A percentile compares a stretch with the other conserved stretches of the same genome.
Evolutionary conservation across 208 protist species (phyloP).

Genomic region (Phytomonas sp.): DNA sequence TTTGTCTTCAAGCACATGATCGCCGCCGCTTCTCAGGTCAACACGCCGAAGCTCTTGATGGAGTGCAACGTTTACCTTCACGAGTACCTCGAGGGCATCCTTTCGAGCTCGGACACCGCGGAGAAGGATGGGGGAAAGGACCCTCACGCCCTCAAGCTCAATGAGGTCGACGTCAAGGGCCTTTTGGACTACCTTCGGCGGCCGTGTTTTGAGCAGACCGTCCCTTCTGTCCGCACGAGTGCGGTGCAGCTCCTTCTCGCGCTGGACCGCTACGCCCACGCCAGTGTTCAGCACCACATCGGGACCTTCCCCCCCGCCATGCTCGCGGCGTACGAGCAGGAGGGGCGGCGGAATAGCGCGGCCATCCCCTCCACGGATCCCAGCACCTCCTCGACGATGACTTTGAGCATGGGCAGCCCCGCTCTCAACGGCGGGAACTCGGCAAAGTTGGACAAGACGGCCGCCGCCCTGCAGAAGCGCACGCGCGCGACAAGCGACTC

Average conservation of each 20-base stretch:
- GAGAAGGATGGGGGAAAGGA: constrained; percentile 6
- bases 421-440: background rate
- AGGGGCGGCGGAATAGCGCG: constrained; percentile 15
- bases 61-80: constrained; percentile 66
- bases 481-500: constrained; percentile 19
- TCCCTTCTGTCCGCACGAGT: constrained; percentile 30
- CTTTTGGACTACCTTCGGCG: constrained; percentile 61
- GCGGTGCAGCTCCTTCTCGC: constrained; percentile 37
- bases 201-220: constrained; percentile 42
- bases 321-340: constrained; percentile 21
- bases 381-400: constrained; percentile 9
- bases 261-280: constrained; percentile 16
- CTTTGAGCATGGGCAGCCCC: constrained; percentile 1
- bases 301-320: constrained; percentile 20
- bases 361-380: constrained; percentile 1
- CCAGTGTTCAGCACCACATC: constrained; percentile 15
- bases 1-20: constrained; percentile 75
- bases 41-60: constrained; percentile 65
- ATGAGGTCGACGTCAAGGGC: constrained; percentile 31
- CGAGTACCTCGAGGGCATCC: constrained; percentile 28
- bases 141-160: background rate
- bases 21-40: constrained; percentile 24
- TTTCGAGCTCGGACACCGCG: constrained; percentile 16
- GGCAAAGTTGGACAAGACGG: background rate
- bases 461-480: constrained; percentile 14